A percentile compares a stretch with the other conserved stretches of the same genome.
Conservation (phyloP, 257 asterid species). For the Scutellaria barbata region DNA sequence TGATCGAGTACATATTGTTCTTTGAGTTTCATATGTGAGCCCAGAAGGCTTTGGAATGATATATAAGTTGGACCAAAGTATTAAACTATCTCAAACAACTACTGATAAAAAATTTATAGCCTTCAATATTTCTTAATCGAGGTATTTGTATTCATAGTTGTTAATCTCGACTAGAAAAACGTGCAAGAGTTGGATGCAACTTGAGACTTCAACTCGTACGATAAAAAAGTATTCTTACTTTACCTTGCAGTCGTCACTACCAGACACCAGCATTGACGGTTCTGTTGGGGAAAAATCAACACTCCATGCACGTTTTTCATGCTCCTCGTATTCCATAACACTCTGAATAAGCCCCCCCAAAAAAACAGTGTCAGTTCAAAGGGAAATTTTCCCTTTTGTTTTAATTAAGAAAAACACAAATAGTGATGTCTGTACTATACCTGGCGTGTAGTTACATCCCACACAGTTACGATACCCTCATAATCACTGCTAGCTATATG, state of each 20-base stretch:
- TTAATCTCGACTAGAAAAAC: neutral
- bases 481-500: conserved; percentile 80
- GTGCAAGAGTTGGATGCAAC: neutral
- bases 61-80: too few relatives aligned
- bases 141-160: neutral
- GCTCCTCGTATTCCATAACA: conserved; percentile 86
- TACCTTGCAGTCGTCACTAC: conserved; percentile 92
- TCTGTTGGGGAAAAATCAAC: conserved; percentile 76
- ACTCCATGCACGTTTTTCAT: conserved; percentile 88
- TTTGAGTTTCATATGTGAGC: too few relatives aligned
- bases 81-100: neutral
- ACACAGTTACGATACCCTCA: conserved; percentile 81
- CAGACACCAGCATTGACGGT: conserved; percentile 87
- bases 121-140: neutral
- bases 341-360: conserved; percentile 54
- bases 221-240: conserved; percentile 5
- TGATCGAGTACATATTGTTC: too few relatives aligned
- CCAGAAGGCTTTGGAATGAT: too few relatives aligned
- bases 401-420: conserved; percentile 4
- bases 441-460: conserved; percentile 83
- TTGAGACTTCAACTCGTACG: neutral
- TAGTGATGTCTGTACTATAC: conserved; percentile 37
- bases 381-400: too few relatives aligned
- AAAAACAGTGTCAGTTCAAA: neutral
- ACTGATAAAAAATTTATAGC: neutral